Evolutionary conservation across 1,284 basidiomycete genomes (phyloP).

Genomic region (Melampsora abietis-canadensis): DNA sequence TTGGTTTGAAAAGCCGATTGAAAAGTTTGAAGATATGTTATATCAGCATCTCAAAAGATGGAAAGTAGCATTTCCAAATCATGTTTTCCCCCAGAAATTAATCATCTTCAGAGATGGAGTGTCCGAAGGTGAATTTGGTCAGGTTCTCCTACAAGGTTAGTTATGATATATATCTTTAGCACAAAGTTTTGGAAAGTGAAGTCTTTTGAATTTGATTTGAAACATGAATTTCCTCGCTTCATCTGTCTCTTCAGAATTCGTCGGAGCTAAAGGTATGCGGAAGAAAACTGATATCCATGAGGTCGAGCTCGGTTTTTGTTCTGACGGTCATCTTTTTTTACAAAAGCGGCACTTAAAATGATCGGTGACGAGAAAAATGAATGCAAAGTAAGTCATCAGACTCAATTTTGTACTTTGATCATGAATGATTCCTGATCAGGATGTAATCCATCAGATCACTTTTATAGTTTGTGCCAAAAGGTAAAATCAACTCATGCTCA

Average conservation of each 20-base stretch:
- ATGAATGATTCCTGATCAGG: no score
- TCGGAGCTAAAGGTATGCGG: constrained; percentile 24
- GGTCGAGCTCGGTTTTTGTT: no score
- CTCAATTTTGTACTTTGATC: no score
- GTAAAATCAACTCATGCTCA: background rate
- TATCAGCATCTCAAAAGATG: constrained; percentile 18
- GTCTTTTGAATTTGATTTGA: background rate
- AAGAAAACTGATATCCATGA: background rate
- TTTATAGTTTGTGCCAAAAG: constrained; percentile 40
- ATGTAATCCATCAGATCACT: constrained; percentile 14
- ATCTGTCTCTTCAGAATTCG: constrained; percentile 13
- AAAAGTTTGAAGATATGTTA: constrained; percentile 13
- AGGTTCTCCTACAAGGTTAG: constrained; percentile 30
- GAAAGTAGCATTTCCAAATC: background rate
- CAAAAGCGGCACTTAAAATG: no score
- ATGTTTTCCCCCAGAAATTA: constrained; percentile 13
- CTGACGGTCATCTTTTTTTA: no score
- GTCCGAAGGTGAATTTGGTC: constrained; percentile 34
- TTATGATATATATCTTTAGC: background rate
- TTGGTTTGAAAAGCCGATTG: constrained; percentile 19
- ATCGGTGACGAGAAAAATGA: no score
- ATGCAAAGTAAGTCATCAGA: no score
- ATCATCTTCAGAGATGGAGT: constrained; percentile 40
- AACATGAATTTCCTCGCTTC: no score
- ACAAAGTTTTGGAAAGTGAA: background rate